Evolutionary conservation across 768 basidiomycete genomes (phyloP).

Genomic region (Kondoa malvinella): DNA sequence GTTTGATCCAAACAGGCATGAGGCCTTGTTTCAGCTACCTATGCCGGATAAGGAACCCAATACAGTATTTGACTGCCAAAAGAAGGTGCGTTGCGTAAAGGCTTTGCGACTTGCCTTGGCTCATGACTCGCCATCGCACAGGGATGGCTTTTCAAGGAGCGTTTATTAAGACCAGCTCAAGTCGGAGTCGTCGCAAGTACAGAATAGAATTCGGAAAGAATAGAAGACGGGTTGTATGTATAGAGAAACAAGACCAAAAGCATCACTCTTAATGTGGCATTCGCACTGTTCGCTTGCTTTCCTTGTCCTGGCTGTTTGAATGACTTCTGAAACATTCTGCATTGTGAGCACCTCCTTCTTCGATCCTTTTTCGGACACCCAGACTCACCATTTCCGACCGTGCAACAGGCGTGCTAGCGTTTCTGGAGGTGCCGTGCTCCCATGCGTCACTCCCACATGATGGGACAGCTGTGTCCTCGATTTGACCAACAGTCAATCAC

Average conservation of each 20-base stretch:
- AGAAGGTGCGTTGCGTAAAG: slow-evolving; percentile 31
- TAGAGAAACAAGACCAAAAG: neutral
- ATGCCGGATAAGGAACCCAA: slow-evolving; percentile 74
- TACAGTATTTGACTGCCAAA: slow-evolving; percentile 74
- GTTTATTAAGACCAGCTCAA: slow-evolving; percentile 82
- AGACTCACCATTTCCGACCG: too few species aligned
- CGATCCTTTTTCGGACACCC: too few species aligned
- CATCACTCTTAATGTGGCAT: slow-evolving; percentile 1
- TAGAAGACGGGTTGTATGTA: neutral
- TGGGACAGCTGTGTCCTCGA: too few species aligned
- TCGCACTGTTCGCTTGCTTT: too few species aligned
- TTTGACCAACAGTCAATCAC: too few species aligned
- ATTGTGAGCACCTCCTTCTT: too few species aligned
- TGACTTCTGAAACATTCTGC: too few species aligned
- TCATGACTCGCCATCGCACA: slow-evolving; percentile 23
- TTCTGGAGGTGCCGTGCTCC: too few species aligned
- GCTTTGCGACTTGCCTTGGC: neutral
- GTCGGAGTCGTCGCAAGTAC: slow-evolving; percentile 57
- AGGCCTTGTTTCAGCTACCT: slow-evolving; percentile 85
- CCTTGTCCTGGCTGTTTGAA: too few species aligned
- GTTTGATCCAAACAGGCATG: slow-evolving; percentile 90
- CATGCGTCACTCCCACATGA: too few species aligned
- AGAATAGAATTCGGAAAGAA: neutral
- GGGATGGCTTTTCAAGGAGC: slow-evolving; percentile 86
- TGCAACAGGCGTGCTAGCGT: too few species aligned